These are phyloP conservation scores for Biancaea sappan DNA, from an alignment of 306 rosid species.

Conservation along the genomic window DNA sequence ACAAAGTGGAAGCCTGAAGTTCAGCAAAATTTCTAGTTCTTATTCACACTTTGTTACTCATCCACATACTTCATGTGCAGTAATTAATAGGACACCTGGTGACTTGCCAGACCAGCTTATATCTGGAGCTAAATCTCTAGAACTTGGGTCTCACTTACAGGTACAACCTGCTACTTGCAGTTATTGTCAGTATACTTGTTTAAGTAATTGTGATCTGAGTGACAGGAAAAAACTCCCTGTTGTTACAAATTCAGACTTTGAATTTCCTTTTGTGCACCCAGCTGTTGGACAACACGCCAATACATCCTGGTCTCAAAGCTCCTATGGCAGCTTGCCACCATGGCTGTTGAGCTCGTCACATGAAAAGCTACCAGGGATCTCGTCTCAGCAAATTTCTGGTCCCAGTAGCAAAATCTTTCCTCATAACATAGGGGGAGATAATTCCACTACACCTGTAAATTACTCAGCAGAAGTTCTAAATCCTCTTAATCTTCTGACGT, in stretches of 20 bases:
- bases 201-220: conserved; percentile 51
- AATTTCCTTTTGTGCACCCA: conserved; percentile 72
- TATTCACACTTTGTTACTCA: conserved; percentile 45
- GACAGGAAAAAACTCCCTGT: conserved; percentile 51
- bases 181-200: conserved; percentile 37
- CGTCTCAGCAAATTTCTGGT: conserved; percentile 51
- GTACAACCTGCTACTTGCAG: conserved; percentile 42
- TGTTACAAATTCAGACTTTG: conserved; percentile 51
- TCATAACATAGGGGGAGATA: conserved; percentile 51
- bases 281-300: conserved; percentile 51
- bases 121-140: conserved; percentile 58
- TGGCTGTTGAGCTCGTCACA: conserved; percentile 65
- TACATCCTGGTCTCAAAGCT: conserved; percentile 56
- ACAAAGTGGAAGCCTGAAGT: conserved; percentile 46
- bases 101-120: conserved; percentile 50
- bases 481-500: conserved; percentile 47
- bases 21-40: conserved; percentile 46
- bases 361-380: conserved; percentile 43
- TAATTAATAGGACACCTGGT: conserved; percentile 40
- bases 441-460: conserved; percentile 44
- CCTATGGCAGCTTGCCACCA: conserved; percentile 51
- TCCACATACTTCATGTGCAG: conserved; percentile 45
- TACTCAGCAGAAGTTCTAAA: conserved; percentile 48
- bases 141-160: conserved; percentile 48
- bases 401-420: conserved; percentile 44